Evolutionary conservation across 2,329 filamentous ascomycete species (phyloP).

Genomic region (Ascomycota sp.): DNA sequence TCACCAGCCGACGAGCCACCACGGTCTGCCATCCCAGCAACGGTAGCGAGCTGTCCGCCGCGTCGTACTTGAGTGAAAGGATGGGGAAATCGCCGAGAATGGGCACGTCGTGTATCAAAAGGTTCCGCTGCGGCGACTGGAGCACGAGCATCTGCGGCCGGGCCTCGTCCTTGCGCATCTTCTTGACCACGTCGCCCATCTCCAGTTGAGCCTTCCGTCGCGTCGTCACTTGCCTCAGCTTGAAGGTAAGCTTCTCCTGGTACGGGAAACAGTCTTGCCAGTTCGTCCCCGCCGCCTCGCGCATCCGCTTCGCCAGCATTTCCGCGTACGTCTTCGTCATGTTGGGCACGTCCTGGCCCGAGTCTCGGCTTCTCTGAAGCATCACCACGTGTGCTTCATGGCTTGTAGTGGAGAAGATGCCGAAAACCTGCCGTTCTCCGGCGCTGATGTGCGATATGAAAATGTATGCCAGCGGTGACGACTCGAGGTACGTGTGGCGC

Average conservation of each 20-base stretch:
- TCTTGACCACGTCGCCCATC: conserved; percentile 72
- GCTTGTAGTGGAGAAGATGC: conserved; percentile 68
- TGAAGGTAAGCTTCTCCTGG: conserved; percentile 70
- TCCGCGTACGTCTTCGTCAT: conserved; percentile 76
- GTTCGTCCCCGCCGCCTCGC: conserved; percentile 46
- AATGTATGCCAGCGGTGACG: conserved; percentile 59
- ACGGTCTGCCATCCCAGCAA: conserved; percentile 88
- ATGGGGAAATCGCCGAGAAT: conserved; percentile 69
- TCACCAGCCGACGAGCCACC: conserved; percentile 66
- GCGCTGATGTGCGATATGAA: conserved; percentile 86
- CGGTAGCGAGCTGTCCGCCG: conserved; percentile 68
- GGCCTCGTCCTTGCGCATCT: conserved; percentile 67
- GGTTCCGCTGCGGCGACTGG: conserved; percentile 68
- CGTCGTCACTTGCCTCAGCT: conserved; percentile 71
- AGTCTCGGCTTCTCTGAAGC: conserved; percentile 64
- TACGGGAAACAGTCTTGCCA: conserved; percentile 75
- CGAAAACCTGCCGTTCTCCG: conserved; percentile 83
- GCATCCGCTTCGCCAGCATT: conserved; percentile 41
- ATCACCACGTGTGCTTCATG: conserved; percentile 72
- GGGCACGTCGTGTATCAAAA: conserved; percentile 70
- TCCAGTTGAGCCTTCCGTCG: conserved; percentile 77
- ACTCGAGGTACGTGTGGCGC: conserved; percentile 49
- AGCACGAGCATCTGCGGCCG: conserved; percentile 69
- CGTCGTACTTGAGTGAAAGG: conserved; percentile 61
- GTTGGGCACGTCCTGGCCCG: conserved; percentile 67